These are phyloP conservation scores for Gracilaria gracilis DNA, from an alignment of 23 red algal species.

Conservation along the genomic window DNA sequence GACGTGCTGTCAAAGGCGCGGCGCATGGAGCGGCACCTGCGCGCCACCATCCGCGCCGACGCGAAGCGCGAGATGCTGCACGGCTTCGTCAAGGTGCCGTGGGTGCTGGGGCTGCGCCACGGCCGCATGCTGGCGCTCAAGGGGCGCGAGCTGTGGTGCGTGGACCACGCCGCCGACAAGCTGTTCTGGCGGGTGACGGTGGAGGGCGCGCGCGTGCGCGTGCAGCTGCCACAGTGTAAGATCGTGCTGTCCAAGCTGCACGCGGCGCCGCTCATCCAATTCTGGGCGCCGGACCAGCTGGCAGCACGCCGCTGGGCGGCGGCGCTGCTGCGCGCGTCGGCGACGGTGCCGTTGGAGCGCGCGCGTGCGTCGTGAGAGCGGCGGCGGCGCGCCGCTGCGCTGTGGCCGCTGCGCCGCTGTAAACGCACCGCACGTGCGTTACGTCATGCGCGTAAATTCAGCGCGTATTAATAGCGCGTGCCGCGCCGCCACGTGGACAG, in stretches of 20 bases:
- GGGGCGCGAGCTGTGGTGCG: slow-evolving; percentile 15
- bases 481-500: neutral
- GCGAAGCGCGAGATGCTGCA: slow-evolving; percentile 5
- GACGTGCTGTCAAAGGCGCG: neutral
- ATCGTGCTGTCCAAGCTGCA: slow-evolving; percentile 38
- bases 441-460: neutral
- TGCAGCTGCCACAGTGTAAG: slow-evolving; percentile 21
- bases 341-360: neutral
- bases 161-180: neutral
- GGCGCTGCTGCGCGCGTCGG: slow-evolving; percentile 26
- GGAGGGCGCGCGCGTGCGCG: slow-evolving; percentile 45
- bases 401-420: neutral
- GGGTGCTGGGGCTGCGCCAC: slow-evolving; percentile 10
- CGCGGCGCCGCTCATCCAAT: slow-evolving; percentile 4
- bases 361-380: neutral
- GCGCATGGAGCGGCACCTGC: slow-evolving; percentile 3
- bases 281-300: slow-evolving; percentile 40
- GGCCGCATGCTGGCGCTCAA: slow-evolving; percentile 24
- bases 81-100: slow-evolving; percentile 26
- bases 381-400: too few species aligned
- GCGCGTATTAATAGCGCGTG: too few species aligned
- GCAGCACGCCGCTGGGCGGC: slow-evolving; percentile 24
- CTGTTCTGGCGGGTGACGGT: slow-evolving; percentile 9
- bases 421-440: neutral
- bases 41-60: slow-evolving; percentile 11